phyloP scores from a whole-genome alignment of 768 basidiomycete species.

The Collybiopsis confluens region DNA sequence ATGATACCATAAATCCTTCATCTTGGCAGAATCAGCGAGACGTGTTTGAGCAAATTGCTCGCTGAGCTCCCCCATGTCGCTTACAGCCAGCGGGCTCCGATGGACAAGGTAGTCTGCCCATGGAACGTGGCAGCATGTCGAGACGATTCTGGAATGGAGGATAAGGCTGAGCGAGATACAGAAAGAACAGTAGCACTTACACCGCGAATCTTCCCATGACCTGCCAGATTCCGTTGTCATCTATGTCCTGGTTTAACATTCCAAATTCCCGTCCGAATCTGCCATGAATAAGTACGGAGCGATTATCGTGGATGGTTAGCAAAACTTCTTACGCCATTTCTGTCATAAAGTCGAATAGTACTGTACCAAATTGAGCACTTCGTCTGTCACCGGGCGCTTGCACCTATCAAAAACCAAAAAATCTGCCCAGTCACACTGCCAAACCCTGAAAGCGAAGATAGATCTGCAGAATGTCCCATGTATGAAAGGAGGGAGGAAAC shows the following conservation, averaged over 20 bases:
- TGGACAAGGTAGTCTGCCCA: neutral
- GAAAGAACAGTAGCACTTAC: neutral
- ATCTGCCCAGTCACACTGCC: no score
- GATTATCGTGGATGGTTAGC: neutral
- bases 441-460: no score
- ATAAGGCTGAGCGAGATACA: neutral
- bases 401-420: no score
- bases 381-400: no score
- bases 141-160: neutral
- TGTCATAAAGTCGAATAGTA: slow-evolving; percentile 11
- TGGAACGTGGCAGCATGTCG: neutral
- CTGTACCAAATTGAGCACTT: no score
- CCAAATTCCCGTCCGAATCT: slow-evolving; percentile 10
- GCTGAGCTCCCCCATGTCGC: neutral
- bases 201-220: neutral
- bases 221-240: neutral
- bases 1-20: slow-evolving; percentile 39
- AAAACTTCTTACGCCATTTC: slow-evolving; percentile 5
- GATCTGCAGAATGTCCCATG: no score
- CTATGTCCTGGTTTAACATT: slow-evolving; percentile 1
- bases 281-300: neutral
- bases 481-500: no score
- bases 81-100: neutral
- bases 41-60: neutral
- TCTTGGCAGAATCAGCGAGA: slow-evolving; percentile 4